Conservation (phyloP, 139 green algal genomes). For the Tetraselmis striata region DNA sequence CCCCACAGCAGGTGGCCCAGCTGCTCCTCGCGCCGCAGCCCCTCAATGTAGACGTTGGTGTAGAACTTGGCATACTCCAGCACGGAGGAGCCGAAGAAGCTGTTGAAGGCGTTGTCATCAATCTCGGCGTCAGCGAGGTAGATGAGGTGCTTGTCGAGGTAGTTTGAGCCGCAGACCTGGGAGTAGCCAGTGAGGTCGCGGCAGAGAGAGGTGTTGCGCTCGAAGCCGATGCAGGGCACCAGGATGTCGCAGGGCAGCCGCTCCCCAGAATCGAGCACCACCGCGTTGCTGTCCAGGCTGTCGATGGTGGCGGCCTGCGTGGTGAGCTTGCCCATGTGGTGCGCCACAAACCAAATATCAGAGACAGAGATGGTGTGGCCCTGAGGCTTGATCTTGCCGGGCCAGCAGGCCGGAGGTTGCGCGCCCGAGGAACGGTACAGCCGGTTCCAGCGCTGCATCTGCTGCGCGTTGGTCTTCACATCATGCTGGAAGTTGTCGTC, state of each 20-base stretch:
- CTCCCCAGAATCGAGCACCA: not conserved
- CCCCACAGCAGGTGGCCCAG: not conserved
- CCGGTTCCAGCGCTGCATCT: not conserved
- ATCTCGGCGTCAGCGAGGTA: constrained; percentile 5
- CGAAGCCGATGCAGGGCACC: not conserved
- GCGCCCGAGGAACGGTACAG: not conserved
- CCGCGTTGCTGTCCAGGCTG: not conserved
- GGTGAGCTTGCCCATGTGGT: not conserved
- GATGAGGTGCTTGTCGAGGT: constrained; percentile 6
- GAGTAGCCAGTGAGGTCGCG: not conserved
- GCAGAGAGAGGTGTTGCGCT: not conserved
- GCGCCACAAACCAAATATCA: constrained; percentile 3
- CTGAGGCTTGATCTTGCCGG: not conserved
- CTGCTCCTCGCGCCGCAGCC: not conserved
- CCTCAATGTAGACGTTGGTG: not conserved
- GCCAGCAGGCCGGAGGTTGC: not conserved
- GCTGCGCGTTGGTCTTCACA: not conserved
- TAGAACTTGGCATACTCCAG: constrained; percentile 2
- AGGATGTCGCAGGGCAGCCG: not conserved
- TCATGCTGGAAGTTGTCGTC: not conserved
- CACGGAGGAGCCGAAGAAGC: constrained; percentile 3
- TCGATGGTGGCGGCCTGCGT: not conserved
- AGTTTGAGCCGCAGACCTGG: not conserved
- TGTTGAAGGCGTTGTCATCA: constrained; percentile 3
- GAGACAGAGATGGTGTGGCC: not conserved